Conservation (phyloP, 164 flowering plant genomes). For the Macadamia tetraphylla region DNA sequence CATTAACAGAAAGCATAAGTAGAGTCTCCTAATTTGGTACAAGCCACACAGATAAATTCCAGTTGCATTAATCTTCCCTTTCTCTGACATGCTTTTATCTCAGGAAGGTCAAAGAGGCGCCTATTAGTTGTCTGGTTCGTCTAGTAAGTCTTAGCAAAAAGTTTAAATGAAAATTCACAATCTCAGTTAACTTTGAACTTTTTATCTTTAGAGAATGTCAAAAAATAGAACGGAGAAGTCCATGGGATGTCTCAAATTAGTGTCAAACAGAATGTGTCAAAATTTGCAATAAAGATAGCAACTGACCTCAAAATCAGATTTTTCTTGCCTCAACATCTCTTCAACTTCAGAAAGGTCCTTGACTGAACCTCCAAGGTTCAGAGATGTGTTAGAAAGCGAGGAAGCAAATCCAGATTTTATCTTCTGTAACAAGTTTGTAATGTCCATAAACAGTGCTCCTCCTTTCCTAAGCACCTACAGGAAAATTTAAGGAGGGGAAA, state of each 20-base stretch:
- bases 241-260: background rate
- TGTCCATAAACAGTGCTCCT: constrained; percentile 48
- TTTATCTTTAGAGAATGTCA: background rate
- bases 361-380: constrained; percentile 29
- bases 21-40: too few species aligned
- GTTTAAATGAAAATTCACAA: too few species aligned
- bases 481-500: background rate
- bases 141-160: too few species aligned
- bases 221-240: background rate
- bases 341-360: constrained; percentile 49
- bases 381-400: constrained; percentile 11
- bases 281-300: background rate
- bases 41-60: too few species aligned
- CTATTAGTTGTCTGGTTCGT: too few species aligned
- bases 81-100: too few species aligned
- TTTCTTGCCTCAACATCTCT: constrained; percentile 63
- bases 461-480: constrained; percentile 63
- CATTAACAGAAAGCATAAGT: too few species aligned
- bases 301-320: constrained; percentile 73
- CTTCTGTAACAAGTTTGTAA: constrained; percentile 41
- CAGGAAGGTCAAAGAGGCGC: too few species aligned
- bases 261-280: background rate
- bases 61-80: too few species aligned
- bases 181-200: background rate
- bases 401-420: constrained; percentile 35